Percentiles rank a stretch among this genome's conserved stretches.
These are phyloP conservation scores for Coemansia sp. DNA, from an alignment of 192 early-diverging fungal species.

Conservation along the genomic window DNA sequence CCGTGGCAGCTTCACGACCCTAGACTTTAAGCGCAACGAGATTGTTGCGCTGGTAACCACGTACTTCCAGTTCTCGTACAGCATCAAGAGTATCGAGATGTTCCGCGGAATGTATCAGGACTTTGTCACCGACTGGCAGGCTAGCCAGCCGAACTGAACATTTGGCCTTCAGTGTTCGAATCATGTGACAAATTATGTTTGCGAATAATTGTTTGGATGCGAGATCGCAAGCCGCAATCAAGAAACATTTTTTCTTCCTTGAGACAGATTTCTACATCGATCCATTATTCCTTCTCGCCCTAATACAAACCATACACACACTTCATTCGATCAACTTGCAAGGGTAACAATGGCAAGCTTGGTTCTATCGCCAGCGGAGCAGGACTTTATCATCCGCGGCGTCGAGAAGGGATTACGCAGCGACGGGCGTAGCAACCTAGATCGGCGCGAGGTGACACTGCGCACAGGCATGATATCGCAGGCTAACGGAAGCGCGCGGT, in stretches of 20 bases:
- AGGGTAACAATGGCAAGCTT: conserved; percentile 41
- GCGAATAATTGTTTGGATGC: not conserved
- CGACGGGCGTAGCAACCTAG: conserved; percentile 81
- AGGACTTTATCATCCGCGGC: conserved; percentile 80
- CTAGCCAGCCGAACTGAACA: conserved; percentile 9
- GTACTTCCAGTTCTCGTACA: conserved; percentile 84
- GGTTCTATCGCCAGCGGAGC: conserved; percentile 74
- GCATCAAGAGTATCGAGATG: conserved; percentile 72
- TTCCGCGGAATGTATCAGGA: conserved; percentile 78
- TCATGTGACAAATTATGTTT: not conserved
- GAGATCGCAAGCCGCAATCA: not conserved
- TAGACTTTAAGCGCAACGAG: conserved; percentile 62
- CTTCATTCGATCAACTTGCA: no score
- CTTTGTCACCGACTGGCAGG: conserved; percentile 52
- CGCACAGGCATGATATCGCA: conserved; percentile 88
- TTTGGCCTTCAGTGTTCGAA: no score
- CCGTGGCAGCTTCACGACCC: conserved; percentile 41
- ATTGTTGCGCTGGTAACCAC: conserved; percentile 91
- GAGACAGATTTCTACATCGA: not conserved
- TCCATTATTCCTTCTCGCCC: not conserved
- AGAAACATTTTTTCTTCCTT: not conserved
- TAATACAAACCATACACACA: no score
- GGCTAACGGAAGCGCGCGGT: conserved; percentile 86
- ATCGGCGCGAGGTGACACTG: conserved; percentile 76
- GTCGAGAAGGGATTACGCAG: conserved; percentile 78